phyloP scores from a whole-genome alignment of 345 rosid genomes.

The Eutrema heterophyllum region DNA sequence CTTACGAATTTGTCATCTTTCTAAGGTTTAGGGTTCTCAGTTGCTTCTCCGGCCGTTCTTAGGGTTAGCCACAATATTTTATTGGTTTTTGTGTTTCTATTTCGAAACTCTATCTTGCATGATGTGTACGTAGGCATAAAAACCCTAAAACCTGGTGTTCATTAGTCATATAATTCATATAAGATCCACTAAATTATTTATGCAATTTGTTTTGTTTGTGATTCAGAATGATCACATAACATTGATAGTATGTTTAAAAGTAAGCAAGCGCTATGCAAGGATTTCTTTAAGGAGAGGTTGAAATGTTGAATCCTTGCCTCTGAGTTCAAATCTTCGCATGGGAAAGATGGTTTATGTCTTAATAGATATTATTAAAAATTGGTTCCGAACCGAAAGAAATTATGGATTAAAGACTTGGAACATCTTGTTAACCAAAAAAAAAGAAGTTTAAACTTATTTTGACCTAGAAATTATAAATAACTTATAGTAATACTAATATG shows the following conservation, averaged over 20 bases:
- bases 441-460: no score
- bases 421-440: no score
- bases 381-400: no score
- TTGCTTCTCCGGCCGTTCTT: neutral
- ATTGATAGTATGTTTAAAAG: neutral
- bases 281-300: no score
- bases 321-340: no score
- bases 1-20: neutral
- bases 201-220: neutral
- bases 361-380: no score
- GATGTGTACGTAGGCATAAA: neutral
- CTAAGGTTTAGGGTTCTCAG: neutral
- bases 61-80: neutral
- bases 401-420: no score
- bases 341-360: no score
- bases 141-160: neutral
- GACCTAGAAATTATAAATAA: neutral
- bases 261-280: no score
- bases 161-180: neutral
- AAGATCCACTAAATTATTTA: neutral
- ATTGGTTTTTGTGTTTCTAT: neutral
- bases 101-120: neutral
- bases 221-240: neutral
- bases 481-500: neutral
- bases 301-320: no score